Evolutionary conservation across 176 grass and related monocot genomes (phyloP), one percentile per base, ranked within the genome.

Genomic region (Eleusine indica): DNA sequence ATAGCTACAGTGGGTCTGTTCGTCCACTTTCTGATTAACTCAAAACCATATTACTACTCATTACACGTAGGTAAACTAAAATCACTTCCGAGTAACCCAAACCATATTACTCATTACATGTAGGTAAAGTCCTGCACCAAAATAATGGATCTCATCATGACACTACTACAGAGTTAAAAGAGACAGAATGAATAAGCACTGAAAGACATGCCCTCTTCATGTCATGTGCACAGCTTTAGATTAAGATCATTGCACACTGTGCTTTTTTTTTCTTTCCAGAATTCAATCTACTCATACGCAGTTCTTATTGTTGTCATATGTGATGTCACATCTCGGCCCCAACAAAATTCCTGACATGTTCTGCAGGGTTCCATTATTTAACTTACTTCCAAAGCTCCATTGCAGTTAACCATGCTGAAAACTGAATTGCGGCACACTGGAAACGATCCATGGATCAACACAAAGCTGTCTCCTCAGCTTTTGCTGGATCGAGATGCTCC

Each of bases 211-310:
- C 4, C 41, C 66, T 29, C 66, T 58, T 9, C 67, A 51, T 46
- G 63, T 70, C 64, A 25, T 75, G 62, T 75, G 62, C 64, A 41
- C 67, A 71, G 79, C 73, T 61, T 82, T 40, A n/a, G 19, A 76
- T 60, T 22, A 2, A 21, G 10, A 48, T 70, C 49, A 47, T 37
- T 77, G 64, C 53, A 37, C 39, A 70, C 35, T 69, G 22, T 64
- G 25, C n/a, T 0, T 62, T 62, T 21, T 43, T 10, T 14, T 64
- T 63, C 25, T 61, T 8, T 4, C n/a, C 21, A 62, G 58, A 62
- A 62, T 25, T 28, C 58, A 64, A 64, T 30, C 61, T 30, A 29
- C 11, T 3, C 25, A 64, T 30, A 29, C 11, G 11, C 25, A 64
- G 61, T 64, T 64, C 61, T 30, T 29, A 9, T 64, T 64, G 61